phyloP scores from a whole-genome alignment of 2,329 filamentous ascomycete species.

The Trichophyton simii region DNA sequence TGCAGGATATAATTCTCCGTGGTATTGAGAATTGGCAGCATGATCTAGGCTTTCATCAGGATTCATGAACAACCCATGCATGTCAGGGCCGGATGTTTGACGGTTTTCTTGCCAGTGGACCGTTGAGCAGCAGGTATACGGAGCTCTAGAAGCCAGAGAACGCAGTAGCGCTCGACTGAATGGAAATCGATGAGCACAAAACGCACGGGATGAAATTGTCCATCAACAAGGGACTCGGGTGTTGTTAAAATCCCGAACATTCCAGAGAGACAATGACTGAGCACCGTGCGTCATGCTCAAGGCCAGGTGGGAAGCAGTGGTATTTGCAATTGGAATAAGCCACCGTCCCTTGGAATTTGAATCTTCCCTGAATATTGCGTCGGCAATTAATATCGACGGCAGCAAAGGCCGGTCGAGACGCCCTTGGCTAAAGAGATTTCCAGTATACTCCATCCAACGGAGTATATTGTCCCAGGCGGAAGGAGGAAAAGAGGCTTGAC shows the following conservation, averaged over 20 bases:
- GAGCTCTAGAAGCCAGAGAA: constrained; percentile 1
- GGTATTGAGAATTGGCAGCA: background rate
- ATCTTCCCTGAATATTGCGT: background rate
- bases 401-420: background rate
- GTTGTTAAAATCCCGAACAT: background rate
- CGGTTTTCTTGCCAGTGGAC: background rate
- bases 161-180: background rate
- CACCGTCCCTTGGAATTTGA: background rate
- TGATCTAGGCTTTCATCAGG: background rate
- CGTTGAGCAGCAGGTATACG: background rate
- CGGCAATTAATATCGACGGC: background rate
- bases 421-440: background rate
- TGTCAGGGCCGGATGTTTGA: background rate
- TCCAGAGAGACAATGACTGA: background rate
- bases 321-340: background rate
- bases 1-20: background rate
- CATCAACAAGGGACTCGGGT: background rate
- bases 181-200: background rate
- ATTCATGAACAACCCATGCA: background rate
- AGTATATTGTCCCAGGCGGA: background rate
- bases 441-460: background rate
- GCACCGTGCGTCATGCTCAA: background rate
- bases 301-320: background rate
- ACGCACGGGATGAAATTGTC: background rate
- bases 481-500: background rate